Conservation (phyloP, 805 yeast genomes). For the Pichia kluyveri region DNA sequence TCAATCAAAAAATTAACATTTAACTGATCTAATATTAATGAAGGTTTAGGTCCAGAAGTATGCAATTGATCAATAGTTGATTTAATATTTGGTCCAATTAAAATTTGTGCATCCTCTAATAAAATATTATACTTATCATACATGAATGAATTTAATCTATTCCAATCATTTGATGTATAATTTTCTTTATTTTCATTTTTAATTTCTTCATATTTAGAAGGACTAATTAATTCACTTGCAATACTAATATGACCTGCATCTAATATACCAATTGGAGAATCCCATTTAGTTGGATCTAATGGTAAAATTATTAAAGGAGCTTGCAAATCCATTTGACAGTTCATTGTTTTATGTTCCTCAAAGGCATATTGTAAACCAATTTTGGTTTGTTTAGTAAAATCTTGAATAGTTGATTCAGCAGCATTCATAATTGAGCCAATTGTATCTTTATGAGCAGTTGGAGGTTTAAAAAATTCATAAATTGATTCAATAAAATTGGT, state of each 20-base stretch:
- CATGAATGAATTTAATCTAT: constrained; percentile 65
- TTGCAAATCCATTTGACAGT: constrained; percentile 79
- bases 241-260: constrained; percentile 95
- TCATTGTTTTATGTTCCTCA: constrained; percentile 88
- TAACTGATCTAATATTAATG: constrained; percentile 66
- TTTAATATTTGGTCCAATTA: constrained; percentile 76
- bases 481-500: constrained; percentile 74
- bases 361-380: constrained; percentile 88
- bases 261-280: constrained; percentile 80
- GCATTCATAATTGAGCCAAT: constrained; percentile 87
- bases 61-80: constrained; percentile 70
- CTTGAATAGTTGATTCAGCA: constrained; percentile 92
- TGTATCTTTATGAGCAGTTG: constrained; percentile 76
- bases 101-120: constrained; percentile 77
- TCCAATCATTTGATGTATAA: constrained; percentile 66
- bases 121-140: constrained; percentile 77
- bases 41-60: constrained; percentile 33
- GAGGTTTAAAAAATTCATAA: constrained; percentile 73
- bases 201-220: constrained; percentile 56
- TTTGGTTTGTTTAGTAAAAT: constrained; percentile 79
- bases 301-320: constrained; percentile 91
- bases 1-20: constrained; percentile 69
- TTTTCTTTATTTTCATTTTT: constrained; percentile 47
- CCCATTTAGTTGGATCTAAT: constrained; percentile 64
- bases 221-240: constrained; percentile 69